These are phyloP conservation scores for Rhynchospora tenuis DNA, from an alignment of 176 grass and related monocot species.

Conservation along the genomic window DNA sequence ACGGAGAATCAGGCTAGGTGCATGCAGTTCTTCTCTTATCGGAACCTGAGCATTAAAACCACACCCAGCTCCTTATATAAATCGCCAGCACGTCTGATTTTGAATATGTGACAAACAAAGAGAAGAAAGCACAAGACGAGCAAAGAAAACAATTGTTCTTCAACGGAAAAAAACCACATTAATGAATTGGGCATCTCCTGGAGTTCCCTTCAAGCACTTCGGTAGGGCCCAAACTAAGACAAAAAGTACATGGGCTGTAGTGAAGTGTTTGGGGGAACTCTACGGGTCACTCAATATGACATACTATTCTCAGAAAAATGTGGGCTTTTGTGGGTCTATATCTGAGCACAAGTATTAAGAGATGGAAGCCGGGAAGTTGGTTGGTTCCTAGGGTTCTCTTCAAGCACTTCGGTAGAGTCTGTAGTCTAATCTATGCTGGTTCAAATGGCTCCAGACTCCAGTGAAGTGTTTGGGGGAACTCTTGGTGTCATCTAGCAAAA, in stretches of 20 bases:
- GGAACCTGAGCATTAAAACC: background rate
- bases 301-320: background rate
- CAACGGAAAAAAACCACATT: background rate
- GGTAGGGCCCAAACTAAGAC: background rate
- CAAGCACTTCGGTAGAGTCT: constrained; percentile 1
- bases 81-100: background rate
- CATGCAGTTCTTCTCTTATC: background rate
- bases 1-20: background rate
- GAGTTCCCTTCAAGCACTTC: constrained; percentile 45
- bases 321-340: background rate
- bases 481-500: background rate
- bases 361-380: background rate
- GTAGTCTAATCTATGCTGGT: background rate
- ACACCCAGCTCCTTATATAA: background rate
- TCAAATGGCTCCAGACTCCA: background rate
- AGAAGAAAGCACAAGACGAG: background rate
- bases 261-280: constrained; percentile 58
- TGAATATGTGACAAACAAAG: background rate
- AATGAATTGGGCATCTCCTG: constrained; percentile 28
- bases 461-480: constrained; percentile 63
- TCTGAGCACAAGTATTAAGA: background rate
- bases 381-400: constrained; percentile 26
- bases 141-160: background rate
- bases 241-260: background rate
- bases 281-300: background rate